Evolutionary conservation across 192 early-diverging fungal genomes (phyloP).

Genomic region (Neocallimastix lanati): DNA sequence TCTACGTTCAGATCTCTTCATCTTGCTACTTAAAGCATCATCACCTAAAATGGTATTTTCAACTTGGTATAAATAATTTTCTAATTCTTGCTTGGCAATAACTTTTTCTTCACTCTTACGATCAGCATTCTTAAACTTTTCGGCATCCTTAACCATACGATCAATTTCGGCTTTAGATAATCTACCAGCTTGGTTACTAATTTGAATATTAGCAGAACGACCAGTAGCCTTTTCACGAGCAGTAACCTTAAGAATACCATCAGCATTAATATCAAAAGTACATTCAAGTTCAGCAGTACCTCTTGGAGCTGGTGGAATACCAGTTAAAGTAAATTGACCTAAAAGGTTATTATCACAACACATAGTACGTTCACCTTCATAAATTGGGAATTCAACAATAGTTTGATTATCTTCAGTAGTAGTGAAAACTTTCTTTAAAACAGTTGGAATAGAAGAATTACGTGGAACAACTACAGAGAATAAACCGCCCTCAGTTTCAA

Average conservation of each 20-base stretch:
- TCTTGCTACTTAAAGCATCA: slow-evolving; percentile 15
- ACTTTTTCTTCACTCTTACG: slow-evolving; percentile 50
- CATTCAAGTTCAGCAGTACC: slow-evolving; percentile 59
- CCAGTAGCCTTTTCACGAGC: slow-evolving; percentile 83
- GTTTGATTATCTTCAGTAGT: slow-evolving; percentile 70
- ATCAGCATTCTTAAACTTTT: slow-evolving; percentile 68
- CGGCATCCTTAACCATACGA: slow-evolving; percentile 80
- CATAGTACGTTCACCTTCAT: slow-evolving; percentile 50
- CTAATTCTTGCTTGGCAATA: slow-evolving; percentile 67
- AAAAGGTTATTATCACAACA: not conserved
- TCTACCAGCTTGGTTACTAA: slow-evolving; percentile 84
- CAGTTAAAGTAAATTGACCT: slow-evolving; percentile 52
- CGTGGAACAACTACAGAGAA: slow-evolving; percentile 53
- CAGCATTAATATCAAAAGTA: slow-evolving; percentile 70
- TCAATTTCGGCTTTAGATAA: slow-evolving; percentile 80
- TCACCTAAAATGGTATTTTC: not conserved
- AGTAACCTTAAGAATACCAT: slow-evolving; percentile 79
- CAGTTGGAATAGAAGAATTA: slow-evolving; percentile 67
- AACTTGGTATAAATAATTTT: slow-evolving; percentile 52
- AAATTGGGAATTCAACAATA: slow-evolving; percentile 66
- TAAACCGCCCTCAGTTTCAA: slow-evolving; percentile 64
- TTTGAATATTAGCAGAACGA: slow-evolving; percentile 77
- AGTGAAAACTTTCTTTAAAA: slow-evolving; percentile 63
- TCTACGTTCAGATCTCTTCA: slow-evolving; percentile 51
- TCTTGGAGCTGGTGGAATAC: slow-evolving; percentile 62